phyloP scores from a whole-genome alignment of 2,329 filamentous ascomycete species.

The Ascocoryne sarcoides region DNA sequence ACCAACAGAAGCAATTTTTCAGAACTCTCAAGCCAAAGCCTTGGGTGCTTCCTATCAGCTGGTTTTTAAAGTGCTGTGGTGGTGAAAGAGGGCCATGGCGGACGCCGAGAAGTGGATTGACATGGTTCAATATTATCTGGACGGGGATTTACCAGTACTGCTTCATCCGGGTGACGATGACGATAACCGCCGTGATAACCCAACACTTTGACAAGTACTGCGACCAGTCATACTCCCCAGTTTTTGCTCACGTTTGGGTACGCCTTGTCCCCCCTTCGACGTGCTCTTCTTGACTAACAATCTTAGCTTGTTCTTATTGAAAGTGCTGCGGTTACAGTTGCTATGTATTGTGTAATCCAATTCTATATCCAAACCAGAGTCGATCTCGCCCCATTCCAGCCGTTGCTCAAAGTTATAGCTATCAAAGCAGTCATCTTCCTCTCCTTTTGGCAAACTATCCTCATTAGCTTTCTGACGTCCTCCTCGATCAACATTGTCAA shows the following conservation, averaged over 20 bases:
- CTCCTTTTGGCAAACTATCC: constrained; percentile 72
- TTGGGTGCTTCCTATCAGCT: constrained; percentile 67
- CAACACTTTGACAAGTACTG: constrained; percentile 66
- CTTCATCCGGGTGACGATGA: constrained; percentile 71
- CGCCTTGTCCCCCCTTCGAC: constrained; percentile 14
- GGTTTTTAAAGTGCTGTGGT: constrained; percentile 62
- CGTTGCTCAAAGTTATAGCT: constrained; percentile 72
- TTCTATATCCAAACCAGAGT: constrained; percentile 72
- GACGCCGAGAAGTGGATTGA: constrained; percentile 70
- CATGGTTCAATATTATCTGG: constrained; percentile 87
- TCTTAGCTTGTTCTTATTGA: constrained; percentile 57
- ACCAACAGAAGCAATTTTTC: constrained; percentile 77
- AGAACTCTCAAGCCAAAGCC: constrained; percentile 56
- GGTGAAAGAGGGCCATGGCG: constrained; percentile 61
- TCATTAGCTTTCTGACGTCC: constrained; percentile 51
- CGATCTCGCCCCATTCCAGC: constrained; percentile 58
- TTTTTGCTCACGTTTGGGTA: constrained; percentile 82
- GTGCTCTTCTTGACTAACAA: constrained; percentile 7
- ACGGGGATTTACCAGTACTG: constrained; percentile 79
- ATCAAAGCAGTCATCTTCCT: constrained; percentile 91
- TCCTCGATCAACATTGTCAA: constrained; percentile 36
- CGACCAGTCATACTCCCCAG: constrained; percentile 66
- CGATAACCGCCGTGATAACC: constrained; percentile 65
- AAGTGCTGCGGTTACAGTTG: constrained; percentile 63
- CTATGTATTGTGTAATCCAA: constrained; percentile 84